Evolutionary conservation across 352 stramenopile species (phyloP), one percentile per base, ranked within the genome.

Genomic region (Globisporangium canariense): DNA sequence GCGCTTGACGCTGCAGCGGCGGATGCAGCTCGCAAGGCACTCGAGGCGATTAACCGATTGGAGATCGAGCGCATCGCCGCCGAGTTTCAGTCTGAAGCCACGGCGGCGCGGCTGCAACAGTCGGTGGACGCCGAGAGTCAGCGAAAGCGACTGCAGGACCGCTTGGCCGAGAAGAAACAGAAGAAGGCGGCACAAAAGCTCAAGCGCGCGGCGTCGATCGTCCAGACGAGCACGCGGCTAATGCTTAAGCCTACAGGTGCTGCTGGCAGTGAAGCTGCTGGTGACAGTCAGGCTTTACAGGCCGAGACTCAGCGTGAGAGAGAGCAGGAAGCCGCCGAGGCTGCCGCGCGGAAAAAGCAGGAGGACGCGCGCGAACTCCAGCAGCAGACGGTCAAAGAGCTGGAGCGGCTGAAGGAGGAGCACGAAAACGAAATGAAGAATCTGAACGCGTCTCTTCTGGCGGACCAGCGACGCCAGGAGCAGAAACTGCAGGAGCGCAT

Each of bases 401-500:
- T 89, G 51, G 65, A 65, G 18, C 77, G 83, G 1, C 54, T 93
- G 18, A 76, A 83, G 36, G 55, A 76, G 4, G 79, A 90, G 41
- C 81, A 93, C 46, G 81, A 84, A 56, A 65, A 69, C n/a, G 83
- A 93, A 28, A 67, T 85, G 47, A 66, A 65, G 18, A 65, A 60
- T 6, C 57, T 93, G 13, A 70, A 76, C 16, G 58, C 65, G 0
- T 86, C 83, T 4, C 61, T 91, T 18, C 62, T 75, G 9, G 73
- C 71, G 5, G 84, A 93, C 22, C 81, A 88, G 38, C 73, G 74
- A 40, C 73, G 78, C 14, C 83, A 91, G 57, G 83, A 92, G 62
- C 67, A 81, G 38, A 87, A 86, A 46, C 67, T 93, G 20, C 77
- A 90, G 47, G 77, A 86, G 54, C 81, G 81, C 14, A 89, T 90